Base-by-base conservation (phyloP, 768 basidiomycete genomes). In the Thelephora ganbajun region DNA sequence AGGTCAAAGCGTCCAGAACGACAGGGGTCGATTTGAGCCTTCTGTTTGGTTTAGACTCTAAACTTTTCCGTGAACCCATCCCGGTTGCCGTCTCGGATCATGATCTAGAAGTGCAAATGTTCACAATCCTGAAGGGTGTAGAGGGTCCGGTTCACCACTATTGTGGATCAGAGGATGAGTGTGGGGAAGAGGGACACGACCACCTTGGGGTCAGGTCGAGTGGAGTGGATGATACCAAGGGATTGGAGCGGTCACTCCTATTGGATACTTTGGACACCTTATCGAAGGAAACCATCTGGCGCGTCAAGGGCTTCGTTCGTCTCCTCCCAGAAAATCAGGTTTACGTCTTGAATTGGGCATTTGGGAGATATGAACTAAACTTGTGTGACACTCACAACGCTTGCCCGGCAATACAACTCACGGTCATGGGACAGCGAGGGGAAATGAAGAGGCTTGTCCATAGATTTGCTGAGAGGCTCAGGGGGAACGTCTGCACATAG, bases 381-480 rank as follows among this genome's bases (percentile, higher is more conserved):
- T 67, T 61, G 3, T 54, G 61, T 12, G 61, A 61, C 1, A 62
- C 63, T n/a, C 54, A 51, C 33, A 44, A 53, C 43, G 35, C 43
- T 18, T 58, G 56, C 1, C 59, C 54, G 11, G 65, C 69, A 5
- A 57, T 90, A 19, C 68, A 71, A 47, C 53, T 94, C 60, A 94
- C 90, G n/a, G 73, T 86, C 23, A 97, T 97, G 93, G 92, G 92
- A 7, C 83, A 86, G 59, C 69, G 81, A 39, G 90, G 89, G 11
- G 87, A 91, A 61, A 79, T 89, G 44, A 72, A 66, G 53, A 62
- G 74, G 50, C 67, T 76, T 30, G 72, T 79, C 35, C 63, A 64
- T 48, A 71, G 61, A 54, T 71, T 96, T 33, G 73, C 80, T 45
- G 62, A 56, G 43, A 57, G 53, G 19, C 55, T 84, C 35, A 66